Percentiles rank a stretch among this genome's conserved stretches.
These are phyloP conservation scores for Colletotrichum sansevieriae DNA, from an alignment of 2,329 filamentous ascomycete species.

Conservation along the genomic window DNA sequence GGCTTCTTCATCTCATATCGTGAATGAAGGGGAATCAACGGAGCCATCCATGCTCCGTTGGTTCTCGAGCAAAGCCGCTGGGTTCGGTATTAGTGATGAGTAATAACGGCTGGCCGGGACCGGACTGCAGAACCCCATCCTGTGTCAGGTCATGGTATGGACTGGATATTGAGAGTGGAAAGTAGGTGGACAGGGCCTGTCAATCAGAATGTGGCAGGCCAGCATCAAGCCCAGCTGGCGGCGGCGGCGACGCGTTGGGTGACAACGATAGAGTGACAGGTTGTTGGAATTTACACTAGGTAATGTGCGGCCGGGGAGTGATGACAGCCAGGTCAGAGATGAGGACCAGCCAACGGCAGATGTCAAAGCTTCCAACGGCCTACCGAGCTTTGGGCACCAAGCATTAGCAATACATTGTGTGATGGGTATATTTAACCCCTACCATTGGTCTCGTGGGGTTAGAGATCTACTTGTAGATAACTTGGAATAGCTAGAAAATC, in stretches of 20 bases:
- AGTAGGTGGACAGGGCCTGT: slow-evolving; percentile 26
- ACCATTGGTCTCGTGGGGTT: too few relatives aligned
- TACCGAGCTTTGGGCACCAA: too few relatives aligned
- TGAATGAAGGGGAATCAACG: not conserved
- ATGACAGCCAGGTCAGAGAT: slow-evolving; percentile 10
- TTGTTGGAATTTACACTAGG: slow-evolving; percentile 2
- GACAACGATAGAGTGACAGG: slow-evolving; percentile 12
- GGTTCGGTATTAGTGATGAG: not conserved
- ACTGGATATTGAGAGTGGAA: slow-evolving; percentile 27
- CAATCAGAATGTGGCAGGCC: slow-evolving; percentile 29
- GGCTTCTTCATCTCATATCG: slow-evolving; percentile 21
- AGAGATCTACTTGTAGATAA: too few relatives aligned
- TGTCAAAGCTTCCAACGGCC: not conserved
- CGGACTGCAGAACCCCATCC: slow-evolving; percentile 2
- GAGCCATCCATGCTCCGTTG: not conserved
- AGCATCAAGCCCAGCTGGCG: slow-evolving; percentile 7
- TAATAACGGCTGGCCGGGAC: not conserved
- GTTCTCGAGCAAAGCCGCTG: not conserved
- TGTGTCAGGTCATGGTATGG: slow-evolving; percentile 22
- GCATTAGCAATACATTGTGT: too few relatives aligned
- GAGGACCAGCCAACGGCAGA: not conserved
- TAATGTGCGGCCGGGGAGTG: not conserved
- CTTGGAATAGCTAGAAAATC: too few relatives aligned
- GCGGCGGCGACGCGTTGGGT: slow-evolving; percentile 1
- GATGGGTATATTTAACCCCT: too few relatives aligned